Evolutionary conservation across 768 basidiomycete species (phyloP).

Genomic region (Naganishia kalamii): DNA sequence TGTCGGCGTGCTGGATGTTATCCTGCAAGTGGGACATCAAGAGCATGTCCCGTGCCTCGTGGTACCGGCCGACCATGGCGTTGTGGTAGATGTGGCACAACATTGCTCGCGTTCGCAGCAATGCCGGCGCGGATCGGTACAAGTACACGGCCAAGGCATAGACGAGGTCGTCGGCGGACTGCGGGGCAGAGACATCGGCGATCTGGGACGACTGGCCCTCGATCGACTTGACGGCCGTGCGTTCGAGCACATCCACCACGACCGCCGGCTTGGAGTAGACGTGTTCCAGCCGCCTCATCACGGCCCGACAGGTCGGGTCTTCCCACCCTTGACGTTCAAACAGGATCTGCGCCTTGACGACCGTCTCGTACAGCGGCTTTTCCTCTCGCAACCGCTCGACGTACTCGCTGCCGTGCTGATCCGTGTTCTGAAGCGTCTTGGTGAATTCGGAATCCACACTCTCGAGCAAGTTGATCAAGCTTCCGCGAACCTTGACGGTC

Average conservation of each 20-base stretch:
- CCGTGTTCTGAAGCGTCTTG: slow-evolving; percentile 91
- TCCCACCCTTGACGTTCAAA: slow-evolving; percentile 73
- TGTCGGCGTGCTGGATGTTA: slow-evolving; percentile 90
- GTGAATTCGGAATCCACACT: slow-evolving; percentile 97
- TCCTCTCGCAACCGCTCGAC: slow-evolving; percentile 95
- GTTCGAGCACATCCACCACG: slow-evolving; percentile 83
- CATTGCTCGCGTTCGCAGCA: slow-evolving; percentile 93
- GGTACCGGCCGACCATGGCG: slow-evolving; percentile 91
- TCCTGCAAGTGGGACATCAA: slow-evolving; percentile 99
- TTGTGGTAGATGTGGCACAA: slow-evolving; percentile 96
- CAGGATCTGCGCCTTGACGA: slow-evolving; percentile 83
- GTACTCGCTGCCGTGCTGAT: slow-evolving; percentile 98
- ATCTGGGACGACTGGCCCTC: slow-evolving; percentile 54
- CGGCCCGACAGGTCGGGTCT: slow-evolving; percentile 75
- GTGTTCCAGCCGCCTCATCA: slow-evolving; percentile 94
- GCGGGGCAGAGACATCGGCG: slow-evolving; percentile 54
- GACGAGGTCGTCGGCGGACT: slow-evolving; percentile 67
- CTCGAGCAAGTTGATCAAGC: slow-evolving; percentile 92
- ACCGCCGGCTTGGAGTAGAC: slow-evolving; percentile 98
- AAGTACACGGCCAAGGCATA: slow-evolving; percentile 84
- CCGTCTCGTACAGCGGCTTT: slow-evolving; percentile 84
- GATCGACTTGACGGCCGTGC: slow-evolving; percentile 54
- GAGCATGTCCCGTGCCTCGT: slow-evolving; percentile 94
- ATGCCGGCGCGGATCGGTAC: slow-evolving; percentile 83
- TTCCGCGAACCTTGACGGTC: slow-evolving; percentile 77